Base-by-base conservation (phyloP, 306 rosid genomes). In the Acacia crassicarpa region DNA sequence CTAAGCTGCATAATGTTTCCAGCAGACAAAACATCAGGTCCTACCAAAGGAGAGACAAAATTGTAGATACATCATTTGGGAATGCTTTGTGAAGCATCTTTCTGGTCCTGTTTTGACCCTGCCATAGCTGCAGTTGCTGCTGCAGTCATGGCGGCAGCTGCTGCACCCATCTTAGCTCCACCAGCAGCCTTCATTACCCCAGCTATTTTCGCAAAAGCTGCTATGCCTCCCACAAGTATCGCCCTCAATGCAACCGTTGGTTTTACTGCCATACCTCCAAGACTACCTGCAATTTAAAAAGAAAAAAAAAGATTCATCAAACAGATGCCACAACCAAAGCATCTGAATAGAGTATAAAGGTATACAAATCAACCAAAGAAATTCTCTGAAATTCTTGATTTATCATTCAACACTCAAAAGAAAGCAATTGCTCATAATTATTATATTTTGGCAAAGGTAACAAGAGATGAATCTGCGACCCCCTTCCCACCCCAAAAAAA, bases 171-270 rank as follows among this genome's bases (percentile, higher is more conserved):
- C 75, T 71, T 71, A 44, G 13, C 75, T 23, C 75, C 88, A 65
- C 92, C 93, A 1, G 95, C 95, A 35, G 95, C 95, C 83, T 91
- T 89, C 91, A 88, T 75, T 4, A 20, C 91, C 40, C 84, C 85
- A 4, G 87, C 93, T 72, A 91, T 22, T 72, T 91, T 89, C 3
- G 95, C 95, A 82, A 91, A 89, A 30, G 91, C 95, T 2, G 95
- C 93, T 53, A 91, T 43, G 62, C 95, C 92, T 80, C 95, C 93
- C 23, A 91, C 95, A 41, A 91, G 89, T 22, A 85, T 75, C 44
- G 93, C 95, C 74, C 95, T 87, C 59, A 89, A 74, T 8, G 93
- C 93, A 74, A 91, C 92, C 9, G 93, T 89, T 32, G 95, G 95
- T 78, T 91, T 91, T 65, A 89, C 78, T 9, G 67, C 87, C 95